Evolutionary conservation across 495 filamentous ascomycete genomes (phyloP), one percentile per base, ranked within the genome.

Genomic region (Hyaloscypha finlandica): DNA sequence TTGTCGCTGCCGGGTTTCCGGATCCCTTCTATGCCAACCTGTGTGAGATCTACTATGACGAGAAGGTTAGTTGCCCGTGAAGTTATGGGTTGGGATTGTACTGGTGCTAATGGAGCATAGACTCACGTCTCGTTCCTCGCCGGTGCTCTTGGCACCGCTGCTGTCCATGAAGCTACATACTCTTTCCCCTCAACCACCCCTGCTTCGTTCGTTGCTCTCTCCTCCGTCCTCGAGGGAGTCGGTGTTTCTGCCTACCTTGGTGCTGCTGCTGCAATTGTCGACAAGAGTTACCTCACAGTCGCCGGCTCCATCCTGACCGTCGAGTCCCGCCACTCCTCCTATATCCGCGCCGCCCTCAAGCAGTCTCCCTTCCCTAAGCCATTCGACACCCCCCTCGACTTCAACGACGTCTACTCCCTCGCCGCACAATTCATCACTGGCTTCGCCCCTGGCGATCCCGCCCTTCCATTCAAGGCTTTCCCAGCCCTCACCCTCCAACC

Each of bases 21-120:
- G 68, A 74, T 3, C 71, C 78, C 22, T 85, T 88, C 75, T 88
- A 85, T 74, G 73, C 71, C 32, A 84, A 88, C 74, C 20, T 89
- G 16, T 59, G 69, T 20, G 61, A 70, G 42, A 62, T 74, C 39
- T 65, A 57, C 58, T 42, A 32, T 55, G 68, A 73, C 57, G 71
- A 73, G 58, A 2, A 64, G 59, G 68, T 52, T 8, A 57, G 52
- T 29, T 20, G 0, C 39, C 22, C 48, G 29, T 48, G 20, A 45
- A 14, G 37, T 9, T 9, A 1, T 33, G 33, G 59, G 16, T 53
- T 9, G 20, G 4, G 2, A 57, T 54, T 29, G 25, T 8, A 4
- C 30, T 3, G 32, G 19, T 29, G 29, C 66, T 79, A 83, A 69
- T 68, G 74, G 12, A 8, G 4, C n/a, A 22, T 32, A 68, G 62